Evolutionary conservation across 257 asterid species (phyloP), one percentile per base, ranked within the genome.

Genomic region (Oldenlandia corymbosa): DNA sequence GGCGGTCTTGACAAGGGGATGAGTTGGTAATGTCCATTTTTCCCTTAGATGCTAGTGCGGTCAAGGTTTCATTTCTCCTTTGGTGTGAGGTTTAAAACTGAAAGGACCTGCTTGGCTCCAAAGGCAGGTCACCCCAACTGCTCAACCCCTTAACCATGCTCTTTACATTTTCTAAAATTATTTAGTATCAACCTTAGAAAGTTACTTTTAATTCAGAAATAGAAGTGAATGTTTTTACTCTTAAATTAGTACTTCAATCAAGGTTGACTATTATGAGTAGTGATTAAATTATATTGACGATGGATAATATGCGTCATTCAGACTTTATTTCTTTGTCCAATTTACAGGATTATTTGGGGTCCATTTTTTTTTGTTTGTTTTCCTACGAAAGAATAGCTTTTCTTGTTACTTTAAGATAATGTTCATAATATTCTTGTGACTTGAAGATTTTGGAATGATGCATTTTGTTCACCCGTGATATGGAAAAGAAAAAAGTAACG

Each of bases 381-480:
- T 41, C 54, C 37, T 4, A 32, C 4, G 42, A 46, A 30, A 23
- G 30, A 17, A 37, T 49, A 18, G 16, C 37, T 10, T 12, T 50
- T 50, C 51, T 51, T 23, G 28, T 64, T 30, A 36, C 53, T 65
- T 65, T 32, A 64, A 64, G 68, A 10, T 14, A 51, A 34, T 32
- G 27, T 42, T n/a, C 0, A 9, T 16, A 6, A 13, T 24, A 34
- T 65, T 52, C 52, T 51, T 18, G 69, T 65, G 69, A 52, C 69
- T 65, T 65, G 51, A 65, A 65, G 69, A 65, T 20, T 65, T 52
- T 37, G 36, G 28, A 63, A 23, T 27, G 24, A n/a, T 39, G 54
- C 69, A 50, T 60, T 27, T 54, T 7, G 49, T 46, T 43, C 65
- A 31, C 30, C 58, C 30, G 43, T 52, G 66, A 67, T 12, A 24